Percentiles rank a stretch among this genome's conserved stretches.
phyloP scores from a whole-genome alignment of 768 basidiomycete genomes.

The Lactifluus piperatus region DNA sequence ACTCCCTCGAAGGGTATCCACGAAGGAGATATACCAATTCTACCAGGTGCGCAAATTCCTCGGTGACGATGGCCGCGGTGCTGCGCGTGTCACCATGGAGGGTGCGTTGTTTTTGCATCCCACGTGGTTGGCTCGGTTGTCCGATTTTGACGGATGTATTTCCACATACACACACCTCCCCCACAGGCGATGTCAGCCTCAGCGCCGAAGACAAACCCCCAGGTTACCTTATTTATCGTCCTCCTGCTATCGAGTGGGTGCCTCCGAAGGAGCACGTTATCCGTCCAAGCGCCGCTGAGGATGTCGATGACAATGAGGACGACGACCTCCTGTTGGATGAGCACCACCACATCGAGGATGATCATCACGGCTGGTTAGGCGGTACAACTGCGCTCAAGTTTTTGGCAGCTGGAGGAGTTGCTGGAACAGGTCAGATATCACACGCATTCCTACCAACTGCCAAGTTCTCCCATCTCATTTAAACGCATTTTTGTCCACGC shows the following conservation, averaged over 20 bases:
- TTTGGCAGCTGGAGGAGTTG: slow-evolving; percentile 87
- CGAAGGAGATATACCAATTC: slow-evolving; percentile 79
- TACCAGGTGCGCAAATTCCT: slow-evolving; percentile 62
- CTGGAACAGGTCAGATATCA: slow-evolving; percentile 70
- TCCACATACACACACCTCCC: too few species aligned
- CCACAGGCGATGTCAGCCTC: slow-evolving; percentile 64
- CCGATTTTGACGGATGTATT: too few species aligned
- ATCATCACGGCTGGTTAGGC: slow-evolving; percentile 52
- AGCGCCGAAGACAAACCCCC: slow-evolving; percentile 68
- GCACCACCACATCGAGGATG: slow-evolving; percentile 42
- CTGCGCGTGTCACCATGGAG: slow-evolving; percentile 83
- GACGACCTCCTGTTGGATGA: slow-evolving; percentile 29
- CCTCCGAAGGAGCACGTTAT: background rate
- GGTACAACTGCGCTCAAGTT: slow-evolving; percentile 77
- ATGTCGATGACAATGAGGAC: slow-evolving; percentile 30
- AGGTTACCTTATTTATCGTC: slow-evolving; percentile 9
- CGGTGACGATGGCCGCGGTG: slow-evolving; percentile 68
- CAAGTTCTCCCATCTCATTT: background rate
- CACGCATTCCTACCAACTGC: background rate
- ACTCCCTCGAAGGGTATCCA: slow-evolving; percentile 70
- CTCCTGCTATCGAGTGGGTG: background rate
- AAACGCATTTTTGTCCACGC: slow-evolving; percentile 8
- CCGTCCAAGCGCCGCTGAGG: slow-evolving; percentile 25
- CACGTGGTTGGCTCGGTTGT: slow-evolving; percentile 1
- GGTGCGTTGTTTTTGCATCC: slow-evolving; percentile 37